Evolutionary conservation across 75 land plant species (phyloP).

Genomic region (Picea glauca): DNA sequence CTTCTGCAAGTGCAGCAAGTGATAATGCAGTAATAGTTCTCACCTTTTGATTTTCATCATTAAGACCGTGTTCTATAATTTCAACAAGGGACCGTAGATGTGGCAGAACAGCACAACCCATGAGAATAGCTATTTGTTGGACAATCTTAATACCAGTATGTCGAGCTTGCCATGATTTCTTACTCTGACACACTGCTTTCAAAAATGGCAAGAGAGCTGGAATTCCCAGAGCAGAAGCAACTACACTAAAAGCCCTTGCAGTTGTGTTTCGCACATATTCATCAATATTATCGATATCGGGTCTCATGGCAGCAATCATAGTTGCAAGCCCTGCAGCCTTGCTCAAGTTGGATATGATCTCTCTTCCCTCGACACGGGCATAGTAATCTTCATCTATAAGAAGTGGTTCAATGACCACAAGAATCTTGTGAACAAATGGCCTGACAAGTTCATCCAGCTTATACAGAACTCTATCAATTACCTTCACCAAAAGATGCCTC

Average conservation of each 20-base stretch:
- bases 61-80: conserved; percentile 93
- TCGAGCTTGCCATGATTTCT: conserved; percentile 96
- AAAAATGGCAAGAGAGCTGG: conserved; percentile 91
- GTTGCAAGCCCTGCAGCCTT: conserved; percentile 98
- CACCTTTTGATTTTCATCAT: conserved; percentile 97
- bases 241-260: conserved; percentile 98
- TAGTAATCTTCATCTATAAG: conserved; percentile 97
- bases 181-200: conserved; percentile 98
- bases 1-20: conserved; percentile 95
- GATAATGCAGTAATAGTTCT: conserved; percentile 94
- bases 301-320: conserved; percentile 99
- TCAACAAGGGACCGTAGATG: conserved; percentile 93
- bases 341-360: conserved; percentile 95
- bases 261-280: conserved; percentile 97
- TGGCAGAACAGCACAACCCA: conserved; percentile 99
- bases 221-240: conserved; percentile 93
- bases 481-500: conserved; percentile 94
- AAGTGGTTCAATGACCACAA: conserved; percentile 95
- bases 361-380: conserved; percentile 98
- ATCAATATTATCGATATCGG: conserved; percentile 98
- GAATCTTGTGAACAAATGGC: conserved; percentile 95
- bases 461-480: conserved; percentile 90
- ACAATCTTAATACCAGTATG: conserved; percentile 98
- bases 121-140: conserved; percentile 97
- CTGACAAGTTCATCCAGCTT: conserved; percentile 92